A percentile compares a stretch with the other conserved stretches of the same genome.
Evolutionary conservation across 192 early-diverging fungal species (phyloP).

Genomic region (Coemansia sp.): DNA sequence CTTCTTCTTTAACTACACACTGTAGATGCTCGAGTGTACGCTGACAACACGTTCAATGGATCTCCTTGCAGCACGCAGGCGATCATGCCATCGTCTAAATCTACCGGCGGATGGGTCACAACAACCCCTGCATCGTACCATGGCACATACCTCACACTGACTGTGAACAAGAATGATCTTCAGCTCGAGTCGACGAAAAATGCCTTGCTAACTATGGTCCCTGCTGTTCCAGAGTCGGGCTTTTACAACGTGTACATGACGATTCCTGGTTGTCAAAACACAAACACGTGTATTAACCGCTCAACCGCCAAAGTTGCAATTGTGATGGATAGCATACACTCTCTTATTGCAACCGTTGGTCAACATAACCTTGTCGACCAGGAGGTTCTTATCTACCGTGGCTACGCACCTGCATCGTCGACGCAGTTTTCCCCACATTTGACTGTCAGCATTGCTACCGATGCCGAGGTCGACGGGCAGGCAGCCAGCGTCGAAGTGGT

Average conservation of each 20-base stretch:
- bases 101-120: constrained; percentile 35
- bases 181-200: constrained; percentile 16
- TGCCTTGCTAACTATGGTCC: constrained; percentile 33
- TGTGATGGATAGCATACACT: constrained; percentile 18
- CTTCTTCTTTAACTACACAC: not conserved
- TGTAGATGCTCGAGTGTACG: constrained; percentile 45
- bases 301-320: constrained; percentile 30
- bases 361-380: constrained; percentile 53
- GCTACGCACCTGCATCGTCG: constrained; percentile 55
- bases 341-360: constrained; percentile 32
- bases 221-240: constrained; percentile 62
- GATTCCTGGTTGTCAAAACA: constrained; percentile 61
- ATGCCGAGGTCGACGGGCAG: constrained; percentile 16
- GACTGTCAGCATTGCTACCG: constrained; percentile 38
- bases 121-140: constrained; percentile 39
- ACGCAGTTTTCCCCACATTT: constrained; percentile 55
- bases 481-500: constrained; percentile 38
- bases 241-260: constrained; percentile 59
- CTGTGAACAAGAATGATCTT: constrained; percentile 25
- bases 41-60: constrained; percentile 39
- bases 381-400: constrained; percentile 50
- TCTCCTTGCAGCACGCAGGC: constrained; percentile 34
- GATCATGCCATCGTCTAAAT: constrained; percentile 17
- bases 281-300: constrained; percentile 48
- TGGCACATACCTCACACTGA: constrained; percentile 36